phyloP scores from a whole-genome alignment of 2,329 filamentous ascomycete genomes.

The Periconia sp. region DNA sequence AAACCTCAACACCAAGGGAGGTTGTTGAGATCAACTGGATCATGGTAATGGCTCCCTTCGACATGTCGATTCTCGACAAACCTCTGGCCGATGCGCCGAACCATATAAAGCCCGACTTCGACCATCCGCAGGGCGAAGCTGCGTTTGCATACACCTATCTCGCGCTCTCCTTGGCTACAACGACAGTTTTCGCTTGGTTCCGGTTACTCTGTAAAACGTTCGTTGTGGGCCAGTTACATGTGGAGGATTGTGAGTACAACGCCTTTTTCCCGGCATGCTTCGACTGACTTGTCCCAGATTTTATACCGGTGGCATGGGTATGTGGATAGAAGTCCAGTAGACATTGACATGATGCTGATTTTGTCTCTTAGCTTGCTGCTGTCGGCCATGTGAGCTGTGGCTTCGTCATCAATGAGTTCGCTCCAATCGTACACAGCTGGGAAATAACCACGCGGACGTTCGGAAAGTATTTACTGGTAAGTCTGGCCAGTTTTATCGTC shows the following conservation, averaged over 20 bases:
- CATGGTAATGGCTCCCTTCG: background rate
- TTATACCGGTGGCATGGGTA: constrained; percentile 19
- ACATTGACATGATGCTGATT: background rate
- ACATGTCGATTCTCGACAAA: background rate
- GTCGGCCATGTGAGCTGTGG: constrained; percentile 8
- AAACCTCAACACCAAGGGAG: background rate
- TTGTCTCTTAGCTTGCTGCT: constrained; percentile 7
- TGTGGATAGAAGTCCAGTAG: background rate
- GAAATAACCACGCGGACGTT: constrained; percentile 10
- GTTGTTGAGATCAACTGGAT: background rate
- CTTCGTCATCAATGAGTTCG: constrained; percentile 13
- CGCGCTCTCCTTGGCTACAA: constrained; percentile 2
- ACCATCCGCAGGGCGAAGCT: constrained; percentile 11
- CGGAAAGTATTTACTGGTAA: constrained; percentile 12
- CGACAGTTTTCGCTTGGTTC: constrained; percentile 17
- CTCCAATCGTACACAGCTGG: constrained; percentile 18
- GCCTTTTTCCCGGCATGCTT: background rate
- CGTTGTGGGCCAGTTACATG: constrained; percentile 11
- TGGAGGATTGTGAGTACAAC: constrained; percentile 16
- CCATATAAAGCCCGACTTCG: constrained; percentile 9
- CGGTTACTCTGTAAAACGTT: constrained; percentile 14
- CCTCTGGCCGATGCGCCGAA: constrained; percentile 6
- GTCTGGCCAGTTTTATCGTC: background rate
- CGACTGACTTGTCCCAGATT: constrained; percentile 10
- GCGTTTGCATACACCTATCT: constrained; percentile 8